These are phyloP conservation scores for Scedosporium aurantiacum DNA, from an alignment of 2,329 filamentous ascomycete species.

Conservation along the genomic window DNA sequence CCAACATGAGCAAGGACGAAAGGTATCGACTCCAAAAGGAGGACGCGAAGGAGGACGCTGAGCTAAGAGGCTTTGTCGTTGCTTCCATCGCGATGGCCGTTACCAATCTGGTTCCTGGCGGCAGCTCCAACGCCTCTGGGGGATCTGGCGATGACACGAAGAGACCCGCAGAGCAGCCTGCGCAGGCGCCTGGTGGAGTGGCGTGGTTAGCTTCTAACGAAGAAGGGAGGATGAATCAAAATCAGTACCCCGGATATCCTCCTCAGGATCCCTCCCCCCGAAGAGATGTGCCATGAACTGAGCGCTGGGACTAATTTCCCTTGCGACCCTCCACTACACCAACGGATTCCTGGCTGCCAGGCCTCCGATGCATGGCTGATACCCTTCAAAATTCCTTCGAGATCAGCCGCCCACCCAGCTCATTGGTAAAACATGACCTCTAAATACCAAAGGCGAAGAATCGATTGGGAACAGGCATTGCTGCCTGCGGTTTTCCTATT, in stretches of 20 bases:
- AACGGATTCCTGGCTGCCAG: too few relatives aligned
- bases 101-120: slow-evolving; percentile 51
- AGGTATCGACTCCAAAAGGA: slow-evolving; percentile 73
- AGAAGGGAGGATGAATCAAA: not conserved
- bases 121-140: slow-evolving; percentile 15
- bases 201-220: not conserved
- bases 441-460: too few relatives aligned
- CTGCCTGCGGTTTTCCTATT: too few relatives aligned
- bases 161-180: slow-evolving; percentile 48
- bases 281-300: slow-evolving; percentile 3
- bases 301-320: too few relatives aligned
- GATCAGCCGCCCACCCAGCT: too few relatives aligned
- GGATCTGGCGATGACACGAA: slow-evolving; percentile 43
- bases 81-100: slow-evolving; percentile 63
- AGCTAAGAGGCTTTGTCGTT: slow-evolving; percentile 64
- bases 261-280: slow-evolving; percentile 4
- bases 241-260: not conserved
- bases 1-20: slow-evolving; percentile 77
- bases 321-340: too few relatives aligned
- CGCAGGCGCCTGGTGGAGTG: not conserved
- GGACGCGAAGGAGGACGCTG: slow-evolving; percentile 62
- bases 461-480: too few relatives aligned
- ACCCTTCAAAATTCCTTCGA: too few relatives aligned
- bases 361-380: too few relatives aligned
- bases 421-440: too few relatives aligned